Base-by-base conservation (phyloP, 2,329 filamentous ascomycete genomes). In the Sclerotinia subarctica region DNA sequence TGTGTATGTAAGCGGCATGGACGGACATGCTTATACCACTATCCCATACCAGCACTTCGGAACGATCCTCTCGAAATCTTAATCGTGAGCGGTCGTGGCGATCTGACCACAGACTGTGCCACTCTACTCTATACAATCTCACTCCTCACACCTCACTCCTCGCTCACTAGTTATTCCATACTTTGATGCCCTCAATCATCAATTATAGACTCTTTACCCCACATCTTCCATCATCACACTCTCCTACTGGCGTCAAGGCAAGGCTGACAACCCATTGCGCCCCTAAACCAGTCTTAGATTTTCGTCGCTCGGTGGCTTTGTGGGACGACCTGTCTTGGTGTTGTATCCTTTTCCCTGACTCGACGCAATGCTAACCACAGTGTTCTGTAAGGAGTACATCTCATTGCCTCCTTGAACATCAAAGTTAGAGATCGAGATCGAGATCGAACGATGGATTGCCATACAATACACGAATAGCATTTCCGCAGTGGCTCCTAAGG, bases 201-300 rank as follows among this genome's bases (percentile, higher is more conserved):
- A 38, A 51, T 38, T 26, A 38, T 38, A 51, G 59, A 62, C 46
- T 42, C 21, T 10, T 42, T 51, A 42, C 59, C 59, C 46, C 59
- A 42, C 51, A 38, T 42, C 59, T 13, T 19, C 29, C 29, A 26
- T 42, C 11, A 21, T 32, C n/a, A 10, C 51, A 44, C 62, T 32
- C 5, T 47, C 21, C 35, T 35, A 26, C 53, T 68, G 52, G 46
- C n/a, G 66, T 64, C 15, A 64, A 63, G 19, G 53, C 66, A 68
- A 68, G 66, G 52, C 51, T 57, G 66, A 58, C 52, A 32, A 57
- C 44, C 32, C 24, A 68, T 35, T 64, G 60, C 59, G 42, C 59
- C 66, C 29, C 52, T 54, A 26, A 52, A 35, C 21, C 49, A 38
- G 24, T 65, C 35, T 26, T 38, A 17, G 42, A 47, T 38, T 52